These are phyloP conservation scores for Cairneyella variabilis DNA, from an alignment of 495 filamentous ascomycete species.

Conservation along the genomic window DNA sequence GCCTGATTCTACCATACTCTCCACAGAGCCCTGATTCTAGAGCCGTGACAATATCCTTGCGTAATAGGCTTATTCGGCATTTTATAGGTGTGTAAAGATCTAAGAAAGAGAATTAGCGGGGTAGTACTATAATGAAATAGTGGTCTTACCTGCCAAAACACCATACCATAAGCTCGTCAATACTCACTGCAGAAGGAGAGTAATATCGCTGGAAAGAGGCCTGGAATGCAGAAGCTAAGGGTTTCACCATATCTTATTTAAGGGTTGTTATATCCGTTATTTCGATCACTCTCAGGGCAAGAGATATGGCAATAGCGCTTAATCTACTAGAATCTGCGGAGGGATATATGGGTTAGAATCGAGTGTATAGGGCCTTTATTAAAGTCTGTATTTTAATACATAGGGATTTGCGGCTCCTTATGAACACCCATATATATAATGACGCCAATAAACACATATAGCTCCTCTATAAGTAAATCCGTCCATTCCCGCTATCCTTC, in stretches of 20 bases:
- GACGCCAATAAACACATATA: too few species aligned
- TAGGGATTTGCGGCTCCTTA: background rate
- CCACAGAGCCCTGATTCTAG: too few species aligned
- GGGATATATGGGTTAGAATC: slow-evolving; percentile 8
- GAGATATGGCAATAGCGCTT: slow-evolving; percentile 11
- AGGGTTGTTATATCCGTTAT: background rate
- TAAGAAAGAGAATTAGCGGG: background rate
- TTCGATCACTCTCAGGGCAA: slow-evolving; percentile 1
- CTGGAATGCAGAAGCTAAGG: slow-evolving; percentile 8
- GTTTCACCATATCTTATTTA: slow-evolving; percentile 8
- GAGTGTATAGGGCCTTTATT: slow-evolving; percentile 5
- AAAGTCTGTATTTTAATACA: slow-evolving; percentile 8
- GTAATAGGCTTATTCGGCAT: too few species aligned
- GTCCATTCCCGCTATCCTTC: too few species aligned
- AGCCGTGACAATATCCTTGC: too few species aligned
- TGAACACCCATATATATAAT: slow-evolving; percentile 15
- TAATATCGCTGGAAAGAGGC: slow-evolving; percentile 9
- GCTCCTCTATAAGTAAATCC: too few species aligned
- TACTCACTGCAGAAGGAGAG: slow-evolving; percentile 3
- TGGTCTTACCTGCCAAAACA: slow-evolving; percentile 4
- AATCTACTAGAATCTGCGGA: slow-evolving; percentile 1
- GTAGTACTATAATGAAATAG: background rate
- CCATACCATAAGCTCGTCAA: slow-evolving; percentile 9
- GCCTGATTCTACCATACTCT: too few species aligned
- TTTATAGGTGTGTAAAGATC: too few species aligned